Conservation (phyloP, 2,329 filamentous ascomycete species). For the Cyphellophora europaea region DNA sequence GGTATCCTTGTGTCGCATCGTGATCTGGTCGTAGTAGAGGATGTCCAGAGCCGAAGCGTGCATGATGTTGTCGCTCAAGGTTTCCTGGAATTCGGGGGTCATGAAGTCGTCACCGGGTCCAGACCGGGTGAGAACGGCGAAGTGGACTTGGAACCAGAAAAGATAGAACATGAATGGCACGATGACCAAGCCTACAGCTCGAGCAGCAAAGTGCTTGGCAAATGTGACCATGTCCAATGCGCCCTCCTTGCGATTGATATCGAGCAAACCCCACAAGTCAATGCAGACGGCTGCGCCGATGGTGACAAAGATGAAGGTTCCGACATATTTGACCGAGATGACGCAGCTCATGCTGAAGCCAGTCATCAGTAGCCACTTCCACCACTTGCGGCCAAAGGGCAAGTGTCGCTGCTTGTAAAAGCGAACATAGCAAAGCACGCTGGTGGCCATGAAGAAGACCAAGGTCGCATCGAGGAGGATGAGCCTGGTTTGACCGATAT, state of each 20-base stretch:
- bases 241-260: conserved; percentile 76
- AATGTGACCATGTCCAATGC: conserved; percentile 72
- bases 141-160: conserved; percentile 99
- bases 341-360: conserved; percentile 93
- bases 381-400: conserved; percentile 92
- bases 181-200: conserved; percentile 75
- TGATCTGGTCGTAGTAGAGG: conserved; percentile 82
- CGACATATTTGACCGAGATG: conserved; percentile 97
- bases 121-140: conserved; percentile 75
- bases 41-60: conserved; percentile 75
- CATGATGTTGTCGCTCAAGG: conserved; percentile 89
- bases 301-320: conserved; percentile 91
- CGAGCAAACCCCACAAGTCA: conserved; percentile 88
- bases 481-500: conserved; percentile 90
- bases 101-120: conserved; percentile 98
- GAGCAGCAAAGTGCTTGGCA: conserved; percentile 79
- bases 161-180: conserved; percentile 96
- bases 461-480: conserved; percentile 92
- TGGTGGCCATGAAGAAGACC: conserved; percentile 92
- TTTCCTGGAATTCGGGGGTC: conserved; percentile 97
- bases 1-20: conserved; percentile 91
- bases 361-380: conserved; percentile 97
- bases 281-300: conserved; percentile 90
- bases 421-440: conserved; percentile 85
- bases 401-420: conserved; percentile 94